Conservation (phyloP, 73 alveolate genomes). For the Durusdinium trenchii region DNA sequence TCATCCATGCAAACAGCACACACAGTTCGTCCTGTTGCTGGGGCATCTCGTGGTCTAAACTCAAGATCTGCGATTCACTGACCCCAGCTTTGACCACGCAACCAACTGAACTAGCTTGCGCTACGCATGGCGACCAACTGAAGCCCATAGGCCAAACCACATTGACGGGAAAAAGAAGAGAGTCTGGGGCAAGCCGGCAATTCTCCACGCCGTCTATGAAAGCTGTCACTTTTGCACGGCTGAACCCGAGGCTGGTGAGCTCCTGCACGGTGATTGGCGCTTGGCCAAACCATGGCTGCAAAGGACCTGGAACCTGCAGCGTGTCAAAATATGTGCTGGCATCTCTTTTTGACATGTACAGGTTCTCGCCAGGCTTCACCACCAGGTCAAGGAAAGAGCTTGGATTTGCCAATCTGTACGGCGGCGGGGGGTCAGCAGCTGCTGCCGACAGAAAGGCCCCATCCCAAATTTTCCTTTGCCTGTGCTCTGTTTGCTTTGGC, state of each 20-base stretch:
- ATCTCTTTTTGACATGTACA: slow-evolving; percentile 40
- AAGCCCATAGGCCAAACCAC: slow-evolving; percentile 56
- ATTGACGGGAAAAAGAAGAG: slow-evolving; percentile 12
- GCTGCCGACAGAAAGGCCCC: background rate
- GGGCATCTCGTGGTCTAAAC: slow-evolving; percentile 16
- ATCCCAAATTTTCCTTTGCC: slow-evolving; percentile 17
- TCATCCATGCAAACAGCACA: slow-evolving; percentile 57
- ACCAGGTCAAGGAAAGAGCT: slow-evolving; percentile 20
- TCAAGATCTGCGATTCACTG: background rate
- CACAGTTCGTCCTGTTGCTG: background rate
- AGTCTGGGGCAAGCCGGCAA: background rate
- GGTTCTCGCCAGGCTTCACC: background rate
- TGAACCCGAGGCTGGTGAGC: too few species aligned
- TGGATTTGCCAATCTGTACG: slow-evolving; percentile 15
- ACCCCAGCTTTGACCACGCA: slow-evolving; percentile 13
- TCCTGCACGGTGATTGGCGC: slow-evolving; percentile 29
- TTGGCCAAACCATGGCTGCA: slow-evolving; percentile 17
- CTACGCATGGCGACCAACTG: slow-evolving; percentile 53
- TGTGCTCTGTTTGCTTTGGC: background rate
- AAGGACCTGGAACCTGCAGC: background rate
- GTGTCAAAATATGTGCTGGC: slow-evolving; percentile 29
- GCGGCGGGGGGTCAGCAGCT: background rate
- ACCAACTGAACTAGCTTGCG: slow-evolving; percentile 20
- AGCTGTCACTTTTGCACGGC: background rate
- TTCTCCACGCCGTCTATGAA: background rate